Percentiles rank a stretch among this genome's conserved stretches.
Conservation (phyloP, 2,329 filamentous ascomycete genomes). For the Phialocephala subalpina region DNA sequence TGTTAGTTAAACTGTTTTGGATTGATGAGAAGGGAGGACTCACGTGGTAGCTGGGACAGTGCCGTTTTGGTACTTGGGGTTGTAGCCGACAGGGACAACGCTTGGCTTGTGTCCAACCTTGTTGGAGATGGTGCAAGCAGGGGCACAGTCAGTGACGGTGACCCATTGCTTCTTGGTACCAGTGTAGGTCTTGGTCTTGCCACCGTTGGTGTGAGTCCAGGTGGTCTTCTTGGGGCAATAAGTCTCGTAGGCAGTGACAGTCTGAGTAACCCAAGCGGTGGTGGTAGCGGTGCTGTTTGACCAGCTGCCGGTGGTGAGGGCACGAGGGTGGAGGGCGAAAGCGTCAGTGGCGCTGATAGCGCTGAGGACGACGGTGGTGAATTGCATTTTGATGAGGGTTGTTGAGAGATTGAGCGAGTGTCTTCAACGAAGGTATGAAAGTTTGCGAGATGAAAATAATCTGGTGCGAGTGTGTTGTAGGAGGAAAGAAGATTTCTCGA, state of each 20-base stretch:
- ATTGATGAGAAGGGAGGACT: neutral
- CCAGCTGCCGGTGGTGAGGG: constrained; percentile 9
- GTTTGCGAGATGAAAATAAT: constrained; percentile 12
- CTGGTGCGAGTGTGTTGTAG: neutral
- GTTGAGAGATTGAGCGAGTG: constrained; percentile 25
- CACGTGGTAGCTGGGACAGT: constrained; percentile 7
- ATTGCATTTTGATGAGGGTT: constrained; percentile 40
- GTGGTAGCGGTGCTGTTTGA: constrained; percentile 7
- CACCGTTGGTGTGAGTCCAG: constrained; percentile 15
- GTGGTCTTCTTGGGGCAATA: constrained; percentile 26
- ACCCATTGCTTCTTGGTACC: constrained; percentile 25
- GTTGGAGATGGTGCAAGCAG: constrained; percentile 29
- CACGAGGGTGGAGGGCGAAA: constrained; percentile 17
- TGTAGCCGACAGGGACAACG: constrained; percentile 15
- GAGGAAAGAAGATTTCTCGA: neutral
- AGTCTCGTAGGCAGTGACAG: constrained; percentile 30
- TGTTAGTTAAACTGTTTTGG: neutral
- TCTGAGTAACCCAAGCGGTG: constrained; percentile 16
- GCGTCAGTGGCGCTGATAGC: constrained; percentile 17
- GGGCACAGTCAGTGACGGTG: constrained; percentile 28
- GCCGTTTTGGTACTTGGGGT: constrained; percentile 14
- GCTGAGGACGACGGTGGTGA: constrained; percentile 36
- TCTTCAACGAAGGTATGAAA: neutral
- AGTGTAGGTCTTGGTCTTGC: constrained; percentile 21
- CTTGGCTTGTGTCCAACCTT: constrained; percentile 13